Base-by-base conservation (phyloP, 164 flowering plant species). In the Tetrastigma voinierianum region DNA sequence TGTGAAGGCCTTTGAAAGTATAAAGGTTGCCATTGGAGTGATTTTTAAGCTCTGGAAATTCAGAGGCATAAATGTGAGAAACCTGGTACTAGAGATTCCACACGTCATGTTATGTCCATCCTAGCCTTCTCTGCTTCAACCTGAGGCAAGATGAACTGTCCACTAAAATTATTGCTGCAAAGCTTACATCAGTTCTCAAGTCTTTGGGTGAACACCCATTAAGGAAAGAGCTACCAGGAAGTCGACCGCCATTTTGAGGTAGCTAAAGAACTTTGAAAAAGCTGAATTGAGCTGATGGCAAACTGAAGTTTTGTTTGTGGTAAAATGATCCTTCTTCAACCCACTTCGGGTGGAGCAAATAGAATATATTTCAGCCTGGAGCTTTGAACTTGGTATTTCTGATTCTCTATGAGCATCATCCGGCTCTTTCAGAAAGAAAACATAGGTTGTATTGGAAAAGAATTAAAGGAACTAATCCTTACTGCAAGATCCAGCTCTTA, bases 321-420 rank as follows among this genome's bases (percentile, higher is more conserved):
- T 61, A 65, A 65, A 65, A 63, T 10, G 24, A 75, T 64, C 43
- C 52, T 56, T n/a, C 45, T 16, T 15, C 69, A 70, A 24, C 32
- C 72, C 20, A 75, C n/a, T n/a, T n/a, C n/a, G n/a, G n/a, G n/a
- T n/a, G n/a, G n/a, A n/a, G n/a, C n/a, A n/a, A n/a, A n/a, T n/a
- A n/a, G n/a, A n/a, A n/a, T n/a, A n/a, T n/a, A 68, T 44, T 51
- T 14, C 66, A 24, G 45, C 18, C 76, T 81, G 7, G 97, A 87
- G 77, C 78, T n/a, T n/a, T 87, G 69, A 92, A 87, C 76, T 65
- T 96, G 23, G 69, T 89, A 16, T 85, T 89, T 53, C 87, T 93
- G 87, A 93, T 97, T n/a, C 93, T 76, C 15, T 96, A 98, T 70
- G 98, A 96, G 80, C 99, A 96, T 65, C 98, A 93, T 76, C 78